A percentile compares a stretch with the other conserved stretches of the same genome.
Conservation (phyloP, 192 early-diverging fungal genomes). For the Backusella sp. region DNA sequence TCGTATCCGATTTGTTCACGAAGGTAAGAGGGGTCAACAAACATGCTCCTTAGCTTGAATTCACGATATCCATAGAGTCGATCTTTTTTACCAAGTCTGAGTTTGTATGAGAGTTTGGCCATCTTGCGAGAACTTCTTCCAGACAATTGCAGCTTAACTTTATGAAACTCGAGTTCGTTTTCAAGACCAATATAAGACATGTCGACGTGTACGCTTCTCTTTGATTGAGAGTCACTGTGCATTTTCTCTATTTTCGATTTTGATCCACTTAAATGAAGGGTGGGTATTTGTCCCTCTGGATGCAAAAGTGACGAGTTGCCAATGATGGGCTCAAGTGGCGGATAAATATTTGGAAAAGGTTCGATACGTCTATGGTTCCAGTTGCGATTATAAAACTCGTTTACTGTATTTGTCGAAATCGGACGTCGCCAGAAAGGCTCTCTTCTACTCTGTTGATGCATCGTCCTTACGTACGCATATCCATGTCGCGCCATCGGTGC, state of each 20-base stretch:
- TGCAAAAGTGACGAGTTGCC: neutral
- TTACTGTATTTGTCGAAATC: neutral
- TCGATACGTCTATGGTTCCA: neutral
- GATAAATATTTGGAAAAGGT: neutral
- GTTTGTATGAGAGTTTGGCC: neutral
- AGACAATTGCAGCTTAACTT: neutral
- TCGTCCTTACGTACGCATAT: neutral
- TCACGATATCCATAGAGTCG: neutral
- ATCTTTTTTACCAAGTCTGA: neutral
- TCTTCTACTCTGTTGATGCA: neutral
- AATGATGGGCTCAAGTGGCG: neutral
- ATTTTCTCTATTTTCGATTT: neutral
- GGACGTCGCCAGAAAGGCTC: neutral
- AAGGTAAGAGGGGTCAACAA: neutral
- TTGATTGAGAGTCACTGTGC: neutral
- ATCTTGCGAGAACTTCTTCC: neutral
- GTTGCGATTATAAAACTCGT: neutral
- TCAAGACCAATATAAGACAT: neutral
- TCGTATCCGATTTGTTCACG: neutral
- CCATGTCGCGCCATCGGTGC: neutral
- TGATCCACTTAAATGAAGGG: neutral
- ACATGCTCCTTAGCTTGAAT: neutral
- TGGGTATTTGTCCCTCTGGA: neutral
- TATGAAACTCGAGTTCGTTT: neutral
- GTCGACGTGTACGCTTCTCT: neutral